phyloP scores from a whole-genome alignment of 2,329 filamentous ascomycete species.

The Aureobasidium melanogenum region DNA sequence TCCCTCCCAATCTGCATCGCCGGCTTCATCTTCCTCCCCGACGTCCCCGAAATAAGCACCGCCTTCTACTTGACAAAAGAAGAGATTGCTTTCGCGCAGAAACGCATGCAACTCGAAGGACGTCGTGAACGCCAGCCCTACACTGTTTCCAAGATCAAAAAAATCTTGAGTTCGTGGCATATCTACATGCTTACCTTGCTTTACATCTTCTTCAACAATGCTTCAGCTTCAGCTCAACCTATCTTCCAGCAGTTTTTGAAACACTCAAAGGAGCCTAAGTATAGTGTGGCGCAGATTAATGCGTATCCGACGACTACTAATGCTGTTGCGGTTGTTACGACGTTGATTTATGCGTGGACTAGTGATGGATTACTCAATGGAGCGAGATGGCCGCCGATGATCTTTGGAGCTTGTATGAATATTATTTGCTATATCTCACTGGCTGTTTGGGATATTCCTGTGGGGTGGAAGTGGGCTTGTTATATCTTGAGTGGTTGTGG shows the following conservation, averaged over 20 bases:
- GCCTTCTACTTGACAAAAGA: conserved; percentile 40
- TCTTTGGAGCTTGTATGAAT: background rate
- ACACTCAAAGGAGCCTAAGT: background rate
- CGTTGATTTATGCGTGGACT: background rate
- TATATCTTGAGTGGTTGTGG: conserved; percentile 46
- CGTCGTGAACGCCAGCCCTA: conserved; percentile 33
- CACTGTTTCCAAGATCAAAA: background rate
- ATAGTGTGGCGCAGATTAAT: background rate
- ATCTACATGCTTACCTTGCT: background rate
- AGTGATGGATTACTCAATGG: background rate
- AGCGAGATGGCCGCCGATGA: background rate
- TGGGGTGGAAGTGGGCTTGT: conserved; percentile 55
- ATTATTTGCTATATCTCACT: background rate
- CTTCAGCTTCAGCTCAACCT: background rate
- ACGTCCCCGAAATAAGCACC: conserved; percentile 42
- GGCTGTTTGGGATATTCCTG: conserved; percentile 37
- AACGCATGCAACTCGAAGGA: conserved; percentile 44
- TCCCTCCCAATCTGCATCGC: conserved; percentile 43
- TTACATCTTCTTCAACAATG: background rate
- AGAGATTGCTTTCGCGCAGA: conserved; percentile 38
- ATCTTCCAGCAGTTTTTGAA: background rate
- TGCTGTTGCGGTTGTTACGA: background rate
- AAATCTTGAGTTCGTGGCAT: background rate
- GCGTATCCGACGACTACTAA: background rate
- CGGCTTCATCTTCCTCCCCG: conserved; percentile 42